Base-by-base conservation (phyloP, 176 grass and related monocot genomes). In the Carex kokanica region DNA sequence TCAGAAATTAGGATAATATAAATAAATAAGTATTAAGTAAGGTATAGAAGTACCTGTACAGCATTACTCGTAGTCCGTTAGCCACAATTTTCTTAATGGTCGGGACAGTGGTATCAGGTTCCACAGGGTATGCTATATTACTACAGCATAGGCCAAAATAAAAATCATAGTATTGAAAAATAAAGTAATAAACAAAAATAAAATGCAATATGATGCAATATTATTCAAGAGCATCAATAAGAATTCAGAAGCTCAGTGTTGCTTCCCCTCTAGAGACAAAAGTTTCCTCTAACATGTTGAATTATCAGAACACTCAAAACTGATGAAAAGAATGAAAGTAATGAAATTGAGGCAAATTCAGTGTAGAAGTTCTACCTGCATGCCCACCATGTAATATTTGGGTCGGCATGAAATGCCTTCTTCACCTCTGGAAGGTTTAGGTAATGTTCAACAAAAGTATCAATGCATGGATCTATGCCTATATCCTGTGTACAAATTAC, bases 401-500 rank as follows among this genome's bases (percentile, higher is more conserved):
- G 24, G 27, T 47, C 29, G 0, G 57, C 85, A 25, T 87, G 85
- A 60, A 87, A 55, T 10, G 85, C 85, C 36, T 77, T 75, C 65
- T 83, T 80, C 49, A 83, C 85, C 18, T 24, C 78, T 27, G 13
- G 51, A 83, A 13, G 21, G 65, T 87, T 87, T 7, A 87, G 38
- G 63, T 87, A 87, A 51, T 70, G 6, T 18, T 61, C 16, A 62
- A 83, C 57, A 54, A 51, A 87, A 34, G 17, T 2, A 85, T 83
- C 78, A 23, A 65, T 63, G 31, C 79, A 56, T 32, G 83, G 83
- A 67, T 85, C 83, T 4, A 53, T 49, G 47, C 83, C 83, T 1
- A 32, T 29, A 47, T 78, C 51, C 83, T 85, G 68, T 85, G 68
- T 65, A 53, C 17, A n/a, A n/a, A n/a, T n/a, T n/a, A n/a, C n/a